Evolutionary conservation across 805 yeast species (phyloP).

Genomic region (Pichia rugopelliculosa): DNA sequence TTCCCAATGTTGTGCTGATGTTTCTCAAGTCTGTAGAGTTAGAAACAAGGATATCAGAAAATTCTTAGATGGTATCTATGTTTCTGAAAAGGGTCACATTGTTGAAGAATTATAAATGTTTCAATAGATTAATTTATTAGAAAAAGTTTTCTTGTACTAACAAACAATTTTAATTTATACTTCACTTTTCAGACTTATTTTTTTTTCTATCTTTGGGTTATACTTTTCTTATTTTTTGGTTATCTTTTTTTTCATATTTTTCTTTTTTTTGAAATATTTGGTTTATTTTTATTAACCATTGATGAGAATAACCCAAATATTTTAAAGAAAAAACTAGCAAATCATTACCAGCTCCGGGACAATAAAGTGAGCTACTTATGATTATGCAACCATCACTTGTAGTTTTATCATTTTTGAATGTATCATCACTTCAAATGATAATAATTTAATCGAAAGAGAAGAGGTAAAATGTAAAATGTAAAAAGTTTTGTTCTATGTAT

Average conservation of each 20-base stretch:
- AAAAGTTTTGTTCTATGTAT: background rate
- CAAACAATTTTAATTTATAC: background rate
- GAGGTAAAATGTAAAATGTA: background rate
- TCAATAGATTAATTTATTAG: background rate
- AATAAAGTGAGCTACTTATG: constrained; percentile 27
- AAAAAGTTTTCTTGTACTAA: background rate
- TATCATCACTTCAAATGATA: constrained; percentile 6
- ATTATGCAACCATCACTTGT: constrained; percentile 22
- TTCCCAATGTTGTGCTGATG: constrained; percentile 97
- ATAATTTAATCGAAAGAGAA: background rate
- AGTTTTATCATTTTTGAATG: constrained; percentile 6
- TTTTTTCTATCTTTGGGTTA: constrained; percentile 1
- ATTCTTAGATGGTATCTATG: constrained; percentile 99
- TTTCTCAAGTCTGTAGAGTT: constrained; percentile 96
- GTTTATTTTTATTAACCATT: background rate
- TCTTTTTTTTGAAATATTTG: constrained; percentile 3
- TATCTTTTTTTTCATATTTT: constrained; percentile 1
- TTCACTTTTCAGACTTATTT: background rate
- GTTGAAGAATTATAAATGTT: constrained; percentile 36
- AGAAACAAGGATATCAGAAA: constrained; percentile 99
- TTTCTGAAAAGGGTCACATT: constrained; percentile 88
- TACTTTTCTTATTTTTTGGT: background rate
- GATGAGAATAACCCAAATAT: background rate
- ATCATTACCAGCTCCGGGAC: constrained; percentile 28
- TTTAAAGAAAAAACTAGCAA: constrained; percentile 16